Evolutionary conservation across 2,329 filamentous ascomycete genomes (phyloP).

Genomic region (Epichloe hybrida): DNA sequence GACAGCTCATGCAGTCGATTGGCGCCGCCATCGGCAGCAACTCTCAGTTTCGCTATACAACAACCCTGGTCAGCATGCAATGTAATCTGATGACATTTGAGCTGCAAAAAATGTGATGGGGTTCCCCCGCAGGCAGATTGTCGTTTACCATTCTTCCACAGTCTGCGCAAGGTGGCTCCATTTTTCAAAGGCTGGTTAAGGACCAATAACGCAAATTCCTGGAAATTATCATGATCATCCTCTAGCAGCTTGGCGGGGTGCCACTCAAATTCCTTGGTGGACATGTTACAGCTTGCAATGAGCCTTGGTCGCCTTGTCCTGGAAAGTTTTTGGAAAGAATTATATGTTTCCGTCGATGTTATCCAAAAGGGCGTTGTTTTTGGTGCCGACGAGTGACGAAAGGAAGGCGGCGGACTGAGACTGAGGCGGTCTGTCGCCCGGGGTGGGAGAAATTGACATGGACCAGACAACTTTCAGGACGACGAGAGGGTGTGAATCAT

Average conservation of each 20-base stretch:
- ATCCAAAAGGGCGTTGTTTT: not conserved
- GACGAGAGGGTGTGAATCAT: too few species aligned
- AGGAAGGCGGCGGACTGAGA: not conserved
- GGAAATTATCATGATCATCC: constrained; percentile 16
- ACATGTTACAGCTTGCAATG: constrained; percentile 8
- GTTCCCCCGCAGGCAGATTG: not conserved
- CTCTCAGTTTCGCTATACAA: constrained; percentile 45
- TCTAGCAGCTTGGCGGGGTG: constrained; percentile 25
- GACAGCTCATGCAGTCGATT: constrained; percentile 51
- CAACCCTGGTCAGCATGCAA: not conserved
- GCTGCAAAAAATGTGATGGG: too few species aligned
- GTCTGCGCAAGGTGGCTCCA: constrained; percentile 30
- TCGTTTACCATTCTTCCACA: constrained; percentile 35
- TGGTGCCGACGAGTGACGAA: too few species aligned
- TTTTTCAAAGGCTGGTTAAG: constrained; percentile 38
- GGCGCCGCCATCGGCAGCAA: constrained; percentile 87
- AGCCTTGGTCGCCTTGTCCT: too few species aligned
- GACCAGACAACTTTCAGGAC: too few species aligned
- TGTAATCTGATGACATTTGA: too few species aligned
- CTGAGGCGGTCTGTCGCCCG: too few species aligned
- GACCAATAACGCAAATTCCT: constrained; percentile 32
- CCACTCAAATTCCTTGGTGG: constrained; percentile 22
- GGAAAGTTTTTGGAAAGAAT: too few species aligned
- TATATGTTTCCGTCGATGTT: too few species aligned
- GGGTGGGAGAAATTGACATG: too few species aligned